Conservation (phyloP, 2,329 filamentous ascomycete species). For the Penicillium sp. region DNA sequence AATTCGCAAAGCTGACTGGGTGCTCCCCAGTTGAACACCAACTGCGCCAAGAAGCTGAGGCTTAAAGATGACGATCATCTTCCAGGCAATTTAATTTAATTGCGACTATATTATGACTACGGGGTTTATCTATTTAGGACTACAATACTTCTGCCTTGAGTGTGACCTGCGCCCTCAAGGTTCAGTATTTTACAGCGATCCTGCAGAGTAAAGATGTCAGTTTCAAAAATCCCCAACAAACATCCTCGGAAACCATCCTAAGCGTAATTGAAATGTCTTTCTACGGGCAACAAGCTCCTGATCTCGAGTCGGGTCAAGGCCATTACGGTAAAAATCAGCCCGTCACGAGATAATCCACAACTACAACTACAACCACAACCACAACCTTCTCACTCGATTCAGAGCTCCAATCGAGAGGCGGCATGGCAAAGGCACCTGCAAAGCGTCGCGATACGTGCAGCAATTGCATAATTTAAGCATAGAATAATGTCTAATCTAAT, state of each 20-base stretch:
- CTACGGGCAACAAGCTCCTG: not conserved
- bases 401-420: conserved; percentile 1
- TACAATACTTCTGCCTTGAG: not conserved
- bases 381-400: not conserved
- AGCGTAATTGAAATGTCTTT: not conserved
- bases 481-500: not conserved
- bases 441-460: not conserved
- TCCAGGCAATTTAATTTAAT: not conserved
- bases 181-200: not conserved
- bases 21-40: no score
- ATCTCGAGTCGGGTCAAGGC: not conserved
- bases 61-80: not conserved
- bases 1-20: no score
- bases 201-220: no score
- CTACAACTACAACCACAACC: no score
- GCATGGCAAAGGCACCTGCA: not conserved
- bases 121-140: not conserved
- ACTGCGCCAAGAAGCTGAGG: not conserved
- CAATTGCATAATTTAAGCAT: no score
- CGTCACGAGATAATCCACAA: not conserved
- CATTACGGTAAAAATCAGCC: not conserved
- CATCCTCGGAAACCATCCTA: not conserved
- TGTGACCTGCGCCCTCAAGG: not conserved
- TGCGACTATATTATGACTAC: no score
- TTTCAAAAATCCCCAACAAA: not conserved